A percentile compares a stretch with the other conserved stretches of the same genome.
Evolutionary conservation across 768 basidiomycete species (phyloP).

Genomic region (Sarcodon aspratus): DNA sequence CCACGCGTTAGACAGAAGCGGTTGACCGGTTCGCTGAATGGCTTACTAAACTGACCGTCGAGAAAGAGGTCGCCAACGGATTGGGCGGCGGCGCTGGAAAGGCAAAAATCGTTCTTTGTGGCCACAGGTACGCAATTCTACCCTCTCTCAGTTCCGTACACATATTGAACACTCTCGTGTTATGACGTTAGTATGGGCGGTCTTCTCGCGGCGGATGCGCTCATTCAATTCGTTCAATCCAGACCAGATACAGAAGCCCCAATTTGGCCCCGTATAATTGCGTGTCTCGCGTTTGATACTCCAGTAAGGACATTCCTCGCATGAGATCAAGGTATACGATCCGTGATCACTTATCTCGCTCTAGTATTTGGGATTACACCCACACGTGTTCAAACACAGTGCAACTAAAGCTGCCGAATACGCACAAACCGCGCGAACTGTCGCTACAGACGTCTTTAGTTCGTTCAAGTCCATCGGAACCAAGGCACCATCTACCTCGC

Average conservation of each 20-base stretch:
- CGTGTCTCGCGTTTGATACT: slow-evolving; percentile 81
- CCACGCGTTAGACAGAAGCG: slow-evolving; percentile 49
- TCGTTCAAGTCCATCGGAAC: slow-evolving; percentile 39
- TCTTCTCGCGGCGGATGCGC: slow-evolving; percentile 74
- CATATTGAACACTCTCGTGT: background rate
- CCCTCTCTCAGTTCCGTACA: background rate
- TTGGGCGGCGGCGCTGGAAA: slow-evolving; percentile 61
- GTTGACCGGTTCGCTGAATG: slow-evolving; percentile 84
- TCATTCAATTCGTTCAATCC: slow-evolving; percentile 58
- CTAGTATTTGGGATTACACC: slow-evolving; percentile 84
- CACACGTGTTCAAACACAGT: slow-evolving; percentile 74
- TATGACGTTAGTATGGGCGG: slow-evolving; percentile 72
- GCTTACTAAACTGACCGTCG: slow-evolving; percentile 83
- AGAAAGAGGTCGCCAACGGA: slow-evolving; percentile 69
- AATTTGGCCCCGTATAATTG: slow-evolving; percentile 84
- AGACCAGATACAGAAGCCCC: slow-evolving; percentile 54
- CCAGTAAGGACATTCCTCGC: slow-evolving; percentile 36
- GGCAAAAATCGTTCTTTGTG: slow-evolving; percentile 77
- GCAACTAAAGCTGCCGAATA: slow-evolving; percentile 67
- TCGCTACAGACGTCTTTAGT: slow-evolving; percentile 34
- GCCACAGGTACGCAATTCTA: slow-evolving; percentile 54
- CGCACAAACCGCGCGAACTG: slow-evolving; percentile 52
- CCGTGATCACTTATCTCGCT: background rate
- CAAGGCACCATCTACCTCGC: slow-evolving; percentile 9
- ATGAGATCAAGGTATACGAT: slow-evolving; percentile 1